Evolutionary conservation across 2,329 filamentous ascomycete species (phyloP).

Genomic region (Dendryphion nanum): DNA sequence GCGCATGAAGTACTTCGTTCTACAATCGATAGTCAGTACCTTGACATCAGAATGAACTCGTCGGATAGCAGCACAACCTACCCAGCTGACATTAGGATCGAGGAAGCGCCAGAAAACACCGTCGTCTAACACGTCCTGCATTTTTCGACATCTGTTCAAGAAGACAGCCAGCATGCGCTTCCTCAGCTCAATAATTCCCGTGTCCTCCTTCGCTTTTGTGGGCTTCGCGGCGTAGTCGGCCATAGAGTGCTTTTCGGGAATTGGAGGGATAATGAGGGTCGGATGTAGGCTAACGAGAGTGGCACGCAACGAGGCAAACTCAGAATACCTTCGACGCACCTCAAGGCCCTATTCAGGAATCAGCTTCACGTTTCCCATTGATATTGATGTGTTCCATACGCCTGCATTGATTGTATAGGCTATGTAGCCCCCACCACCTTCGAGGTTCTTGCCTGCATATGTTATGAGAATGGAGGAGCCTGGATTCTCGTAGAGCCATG

Average conservation of each 20-base stretch:
- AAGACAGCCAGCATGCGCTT: slow-evolving; percentile 98
- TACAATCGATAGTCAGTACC: slow-evolving; percentile 37
- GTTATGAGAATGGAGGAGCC: slow-evolving; percentile 88
- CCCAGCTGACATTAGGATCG: slow-evolving; percentile 98
- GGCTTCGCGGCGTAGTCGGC: slow-evolving; percentile 97
- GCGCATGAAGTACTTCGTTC: slow-evolving; percentile 93
- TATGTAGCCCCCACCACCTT: slow-evolving; percentile 90
- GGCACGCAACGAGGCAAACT: slow-evolving; percentile 87
- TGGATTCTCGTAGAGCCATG: slow-evolving; percentile 94
- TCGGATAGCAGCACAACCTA: slow-evolving; percentile 44
- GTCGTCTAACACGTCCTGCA: slow-evolving; percentile 89
- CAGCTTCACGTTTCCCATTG: slow-evolving; percentile 8
- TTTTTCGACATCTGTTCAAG: slow-evolving; percentile 85
- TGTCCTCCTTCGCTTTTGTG: slow-evolving; percentile 96
- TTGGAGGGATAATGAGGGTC: slow-evolving; percentile 91
- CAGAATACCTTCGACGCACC: slow-evolving; percentile 91
- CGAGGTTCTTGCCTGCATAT: slow-evolving; percentile 90
- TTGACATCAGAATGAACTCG: slow-evolving; percentile 7
- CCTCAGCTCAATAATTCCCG: slow-evolving; percentile 91
- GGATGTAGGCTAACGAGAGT: slow-evolving; percentile 90
- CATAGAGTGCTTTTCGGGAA: slow-evolving; percentile 98
- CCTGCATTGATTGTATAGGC: slow-evolving; percentile 96
- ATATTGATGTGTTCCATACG: slow-evolving; percentile 53
- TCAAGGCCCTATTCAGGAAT: slow-evolving; percentile 72
- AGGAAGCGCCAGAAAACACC: slow-evolving; percentile 98